Conservation (phyloP, 768 basidiomycete species). For the Ephemerocybe angulata region DNA sequence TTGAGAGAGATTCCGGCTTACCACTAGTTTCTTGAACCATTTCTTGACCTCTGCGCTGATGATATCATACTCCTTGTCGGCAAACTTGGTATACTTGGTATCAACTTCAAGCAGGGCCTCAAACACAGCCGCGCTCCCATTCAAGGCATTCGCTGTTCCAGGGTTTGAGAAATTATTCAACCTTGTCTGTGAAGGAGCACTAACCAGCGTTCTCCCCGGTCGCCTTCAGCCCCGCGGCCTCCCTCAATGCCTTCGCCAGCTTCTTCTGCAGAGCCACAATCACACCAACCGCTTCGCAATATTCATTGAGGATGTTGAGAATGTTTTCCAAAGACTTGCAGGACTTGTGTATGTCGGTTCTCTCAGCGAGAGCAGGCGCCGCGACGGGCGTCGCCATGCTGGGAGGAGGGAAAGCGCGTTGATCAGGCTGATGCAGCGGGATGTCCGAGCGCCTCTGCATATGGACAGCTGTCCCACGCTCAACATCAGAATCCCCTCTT, state of each 20-base stretch:
- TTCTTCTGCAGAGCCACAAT: slow-evolving; percentile 70
- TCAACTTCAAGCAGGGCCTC: slow-evolving; percentile 71
- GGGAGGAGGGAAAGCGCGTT: not conserved
- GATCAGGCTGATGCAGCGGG: too few relatives aligned
- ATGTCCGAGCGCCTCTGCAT: not conserved
- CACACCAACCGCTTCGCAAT: slow-evolving; percentile 65
- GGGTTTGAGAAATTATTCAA: not conserved
- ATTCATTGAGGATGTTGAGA: slow-evolving; percentile 65
- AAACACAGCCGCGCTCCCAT: slow-evolving; percentile 59
- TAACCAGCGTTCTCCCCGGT: slow-evolving; percentile 62
- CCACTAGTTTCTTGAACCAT: slow-evolving; percentile 82
- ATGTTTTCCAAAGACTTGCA: slow-evolving; percentile 74
- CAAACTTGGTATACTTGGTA: slow-evolving; percentile 67
- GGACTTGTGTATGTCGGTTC: slow-evolving; percentile 73
- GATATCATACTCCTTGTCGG: slow-evolving; percentile 67
- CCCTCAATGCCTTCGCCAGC: slow-evolving; percentile 65
- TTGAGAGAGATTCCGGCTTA: slow-evolving; percentile 31
- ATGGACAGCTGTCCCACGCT: not conserved
- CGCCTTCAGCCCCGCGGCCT: slow-evolving; percentile 57
- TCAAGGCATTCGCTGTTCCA: slow-evolving; percentile 61
- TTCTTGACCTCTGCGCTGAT: slow-evolving; percentile 72
- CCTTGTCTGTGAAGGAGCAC: slow-evolving; percentile 14
- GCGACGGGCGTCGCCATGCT: slow-evolving; percentile 5
- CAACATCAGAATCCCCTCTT: too few relatives aligned
- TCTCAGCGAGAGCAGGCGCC: slow-evolving; percentile 44